These are phyloP conservation scores for Przewalskia tangutica DNA, from an alignment of 257 asterid species.

Conservation along the genomic window DNA sequence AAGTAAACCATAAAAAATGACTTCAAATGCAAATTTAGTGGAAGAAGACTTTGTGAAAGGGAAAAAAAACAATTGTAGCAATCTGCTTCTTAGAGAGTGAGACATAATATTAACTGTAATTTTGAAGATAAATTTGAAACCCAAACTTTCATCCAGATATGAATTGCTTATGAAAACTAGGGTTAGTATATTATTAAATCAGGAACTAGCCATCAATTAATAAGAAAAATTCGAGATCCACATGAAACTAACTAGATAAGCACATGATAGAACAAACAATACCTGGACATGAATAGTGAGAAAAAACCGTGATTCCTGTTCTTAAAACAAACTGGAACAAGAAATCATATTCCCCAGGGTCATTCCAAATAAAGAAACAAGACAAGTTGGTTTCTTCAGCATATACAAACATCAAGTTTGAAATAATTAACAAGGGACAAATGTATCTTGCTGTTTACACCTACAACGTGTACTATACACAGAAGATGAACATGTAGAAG, in stretches of 20 bases:
- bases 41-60: background rate
- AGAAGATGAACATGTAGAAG: background rate
- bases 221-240: background rate
- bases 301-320: background rate
- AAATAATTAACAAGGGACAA: background rate
- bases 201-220: background rate
- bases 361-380: background rate
- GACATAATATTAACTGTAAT: background rate
- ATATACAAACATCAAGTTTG: background rate
- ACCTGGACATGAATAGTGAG: background rate
- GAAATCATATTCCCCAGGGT: background rate
- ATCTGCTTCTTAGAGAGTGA: background rate
- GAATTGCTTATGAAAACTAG: background rate
- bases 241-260: background rate
- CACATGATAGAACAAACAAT: background rate
- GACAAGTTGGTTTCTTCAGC: background rate
- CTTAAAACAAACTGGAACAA: background rate
- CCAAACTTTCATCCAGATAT: background rate
- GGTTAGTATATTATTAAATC: background rate
- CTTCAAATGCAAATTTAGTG: background rate
- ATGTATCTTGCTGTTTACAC: background rate
- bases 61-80: background rate
- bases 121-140: background rate
- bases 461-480: background rate
- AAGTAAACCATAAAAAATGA: background rate